A percentile compares a stretch with the other conserved stretches of the same genome.
Evolutionary conservation across 345 rosid species (phyloP).

Genomic region (Anacardium occidentale): DNA sequence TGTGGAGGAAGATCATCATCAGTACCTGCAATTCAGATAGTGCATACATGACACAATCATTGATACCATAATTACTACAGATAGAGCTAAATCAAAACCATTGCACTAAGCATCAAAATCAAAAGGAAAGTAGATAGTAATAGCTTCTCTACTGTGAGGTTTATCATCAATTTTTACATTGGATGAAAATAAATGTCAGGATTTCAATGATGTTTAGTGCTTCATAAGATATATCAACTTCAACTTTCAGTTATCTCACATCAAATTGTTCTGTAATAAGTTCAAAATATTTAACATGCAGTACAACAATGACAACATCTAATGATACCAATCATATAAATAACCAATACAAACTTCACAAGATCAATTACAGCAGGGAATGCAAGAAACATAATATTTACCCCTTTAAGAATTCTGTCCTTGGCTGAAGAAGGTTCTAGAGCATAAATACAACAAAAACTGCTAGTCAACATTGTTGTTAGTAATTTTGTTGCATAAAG

Average conservation of each 20-base stretch:
- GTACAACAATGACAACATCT: not conserved
- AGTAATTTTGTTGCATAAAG: not conserved
- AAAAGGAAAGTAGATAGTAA: conserved; percentile 1
- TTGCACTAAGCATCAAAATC: conserved; percentile 11
- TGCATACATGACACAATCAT: not conserved
- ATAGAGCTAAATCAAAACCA: too few relatives aligned
- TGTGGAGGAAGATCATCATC: conserved; percentile 49
- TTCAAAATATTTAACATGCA: not conserved
- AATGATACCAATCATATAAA: not conserved
- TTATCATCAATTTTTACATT: not conserved
- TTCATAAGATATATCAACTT: not conserved
- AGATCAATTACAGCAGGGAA: not conserved
- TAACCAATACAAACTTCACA: not conserved
- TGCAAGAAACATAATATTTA: not conserved
- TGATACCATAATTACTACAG: not conserved
- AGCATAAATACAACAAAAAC: not conserved
- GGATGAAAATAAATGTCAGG: not conserved
- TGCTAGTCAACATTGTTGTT: not conserved
- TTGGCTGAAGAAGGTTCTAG: not conserved
- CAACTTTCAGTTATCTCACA: not conserved
- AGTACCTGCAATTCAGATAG: conserved; percentile 34
- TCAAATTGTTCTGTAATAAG: not conserved
- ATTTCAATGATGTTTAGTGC: not conserved
- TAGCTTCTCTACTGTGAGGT: conserved; percentile 5
- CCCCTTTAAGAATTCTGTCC: not conserved